phyloP scores from a whole-genome alignment of 768 basidiomycete species.

The Suillus placidus region DNA sequence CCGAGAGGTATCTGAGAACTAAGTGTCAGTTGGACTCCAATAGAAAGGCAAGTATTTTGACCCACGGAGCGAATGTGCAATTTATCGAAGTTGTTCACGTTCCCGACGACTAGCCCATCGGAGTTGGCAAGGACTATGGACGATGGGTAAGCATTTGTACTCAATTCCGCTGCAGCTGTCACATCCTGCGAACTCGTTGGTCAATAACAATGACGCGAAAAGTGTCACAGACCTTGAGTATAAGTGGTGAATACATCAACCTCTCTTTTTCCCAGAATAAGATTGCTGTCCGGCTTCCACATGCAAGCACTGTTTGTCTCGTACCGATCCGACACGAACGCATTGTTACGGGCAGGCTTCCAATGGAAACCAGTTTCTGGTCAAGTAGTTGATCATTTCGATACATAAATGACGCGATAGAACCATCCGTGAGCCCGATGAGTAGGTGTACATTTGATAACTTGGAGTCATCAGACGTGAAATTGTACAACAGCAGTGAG shows the following conservation, averaged over 20 bases:
- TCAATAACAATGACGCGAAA: conserved; percentile 10
- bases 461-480: conserved; percentile 47
- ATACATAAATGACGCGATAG: conserved; percentile 59
- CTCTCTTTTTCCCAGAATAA: conserved; percentile 68
- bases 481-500: conserved; percentile 58
- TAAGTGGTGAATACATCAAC: conserved; percentile 68
- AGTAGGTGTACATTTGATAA: conserved; percentile 52
- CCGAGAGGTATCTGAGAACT: conserved; percentile 65
- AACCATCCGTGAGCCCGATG: conserved; percentile 76
- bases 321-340: conserved; percentile 57
- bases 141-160: conserved; percentile 48
- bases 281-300: conserved; percentile 68
- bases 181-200: conserved; percentile 46
- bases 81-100: conserved; percentile 68
- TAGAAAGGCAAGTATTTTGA: not conserved
- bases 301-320: conserved; percentile 64
- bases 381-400: conserved; percentile 43
- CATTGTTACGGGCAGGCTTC: conserved; percentile 66
- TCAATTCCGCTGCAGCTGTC: conserved; percentile 51
- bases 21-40: conserved; percentile 7
- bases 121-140: conserved; percentile 63
- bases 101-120: conserved; percentile 63
- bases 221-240: conserved; percentile 56
- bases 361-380: conserved; percentile 64
- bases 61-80: conserved; percentile 80